A percentile compares a stretch with the other conserved stretches of the same genome.
Evolutionary conservation across 106 monocot genomes (phyloP).

Genomic region (Vanilla planifolia): DNA sequence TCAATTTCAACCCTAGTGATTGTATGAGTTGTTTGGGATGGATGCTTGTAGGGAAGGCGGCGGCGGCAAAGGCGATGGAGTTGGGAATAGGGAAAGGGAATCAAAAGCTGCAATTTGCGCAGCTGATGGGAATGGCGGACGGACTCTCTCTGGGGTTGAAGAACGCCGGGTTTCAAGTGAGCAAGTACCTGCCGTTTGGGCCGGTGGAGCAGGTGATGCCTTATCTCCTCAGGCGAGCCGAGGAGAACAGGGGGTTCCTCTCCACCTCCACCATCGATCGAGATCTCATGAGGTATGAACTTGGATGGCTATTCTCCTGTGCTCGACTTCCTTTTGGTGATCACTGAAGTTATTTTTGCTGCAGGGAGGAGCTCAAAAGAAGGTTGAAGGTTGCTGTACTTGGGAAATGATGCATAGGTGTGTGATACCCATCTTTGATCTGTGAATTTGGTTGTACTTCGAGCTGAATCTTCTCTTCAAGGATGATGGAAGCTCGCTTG

Average conservation of each 20-base stretch:
- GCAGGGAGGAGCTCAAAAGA: constrained; percentile 29
- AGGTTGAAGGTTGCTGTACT: constrained; percentile 20
- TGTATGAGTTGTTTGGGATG: too few relatives aligned
- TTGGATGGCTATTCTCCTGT: background rate
- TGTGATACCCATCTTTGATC: too few relatives aligned
- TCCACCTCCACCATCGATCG: constrained; percentile 62
- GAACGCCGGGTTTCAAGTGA: constrained; percentile 85
- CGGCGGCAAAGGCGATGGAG: constrained; percentile 55
- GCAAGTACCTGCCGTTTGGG: constrained; percentile 91
- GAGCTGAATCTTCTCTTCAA: too few relatives aligned
- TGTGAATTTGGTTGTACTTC: too few relatives aligned
- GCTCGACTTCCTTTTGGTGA: background rate
- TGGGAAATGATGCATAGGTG: constrained; percentile 4
- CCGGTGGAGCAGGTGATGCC: constrained; percentile 84
- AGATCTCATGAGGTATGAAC: constrained; percentile 25
- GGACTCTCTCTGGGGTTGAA: constrained; percentile 65
- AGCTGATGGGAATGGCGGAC: constrained; percentile 95
- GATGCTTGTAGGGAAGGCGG: constrained; percentile 40
- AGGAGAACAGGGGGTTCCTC: constrained; percentile 89
- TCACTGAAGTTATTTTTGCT: background rate
- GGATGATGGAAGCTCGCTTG: too few relatives aligned
- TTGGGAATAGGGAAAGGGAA: constrained; percentile 52
- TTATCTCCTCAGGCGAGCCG: constrained; percentile 82
- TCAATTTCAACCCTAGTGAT: too few relatives aligned
- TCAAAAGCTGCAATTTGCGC: constrained; percentile 74